Conservation (phyloP, 1,284 basidiomycete species). For the Ustilago vetiveriae region DNA sequence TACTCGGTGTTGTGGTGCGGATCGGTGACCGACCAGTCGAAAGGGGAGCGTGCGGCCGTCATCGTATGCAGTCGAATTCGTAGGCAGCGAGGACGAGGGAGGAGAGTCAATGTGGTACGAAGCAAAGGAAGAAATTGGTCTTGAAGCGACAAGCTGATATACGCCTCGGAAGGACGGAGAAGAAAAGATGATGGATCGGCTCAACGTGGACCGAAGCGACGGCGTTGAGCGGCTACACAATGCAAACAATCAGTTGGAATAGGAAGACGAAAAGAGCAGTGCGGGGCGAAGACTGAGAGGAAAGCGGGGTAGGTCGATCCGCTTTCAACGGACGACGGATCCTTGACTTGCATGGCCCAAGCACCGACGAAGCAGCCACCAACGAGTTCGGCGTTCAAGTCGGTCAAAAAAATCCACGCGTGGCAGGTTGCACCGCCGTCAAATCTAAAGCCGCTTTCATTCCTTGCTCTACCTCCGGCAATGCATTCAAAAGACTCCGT, state of each 20-base stretch:
- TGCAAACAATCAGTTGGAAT: too few relatives aligned
- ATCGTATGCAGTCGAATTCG: background rate
- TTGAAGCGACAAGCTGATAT: background rate
- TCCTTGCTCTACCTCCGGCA: conserved; percentile 5
- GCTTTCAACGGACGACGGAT: background rate
- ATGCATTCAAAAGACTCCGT: background rate
- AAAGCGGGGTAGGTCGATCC: background rate
- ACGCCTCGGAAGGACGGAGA: too few relatives aligned
- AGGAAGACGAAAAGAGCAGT: too few relatives aligned
- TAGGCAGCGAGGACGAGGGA: background rate
- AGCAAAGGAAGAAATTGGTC: background rate
- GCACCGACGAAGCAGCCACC: background rate
- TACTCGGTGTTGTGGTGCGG: conserved; percentile 37
- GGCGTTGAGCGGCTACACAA: background rate
- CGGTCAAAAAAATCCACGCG: background rate
- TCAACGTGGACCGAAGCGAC: background rate
- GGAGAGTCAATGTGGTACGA: background rate
- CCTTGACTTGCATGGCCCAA: conserved; percentile 2
- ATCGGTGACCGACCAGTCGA: conserved; percentile 42
- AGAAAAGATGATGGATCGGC: background rate
- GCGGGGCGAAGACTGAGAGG: too few relatives aligned
- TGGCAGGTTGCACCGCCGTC: background rate
- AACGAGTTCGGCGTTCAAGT: conserved; percentile 2
- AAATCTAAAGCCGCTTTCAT: background rate
- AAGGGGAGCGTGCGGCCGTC: conserved; percentile 17